A percentile compares a stretch with the other conserved stretches of the same genome.
phyloP scores from a whole-genome alignment of 495 filamentous ascomycete species.

The Neurospora sp. region DNA sequence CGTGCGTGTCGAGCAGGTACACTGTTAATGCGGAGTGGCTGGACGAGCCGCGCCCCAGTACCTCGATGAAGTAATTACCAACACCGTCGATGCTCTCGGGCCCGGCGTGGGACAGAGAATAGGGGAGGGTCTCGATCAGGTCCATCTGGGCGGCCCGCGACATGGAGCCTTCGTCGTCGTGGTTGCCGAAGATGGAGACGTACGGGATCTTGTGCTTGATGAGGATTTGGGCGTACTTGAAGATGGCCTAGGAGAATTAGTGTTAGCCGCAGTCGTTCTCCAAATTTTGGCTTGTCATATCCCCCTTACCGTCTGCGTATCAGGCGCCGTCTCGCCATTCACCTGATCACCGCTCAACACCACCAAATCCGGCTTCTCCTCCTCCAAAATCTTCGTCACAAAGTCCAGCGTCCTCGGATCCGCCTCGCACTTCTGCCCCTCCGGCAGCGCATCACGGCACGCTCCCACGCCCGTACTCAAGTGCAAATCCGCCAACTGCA shows the following conservation, averaged over 20 bases:
- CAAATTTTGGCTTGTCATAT: not conserved
- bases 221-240: conserved; percentile 83
- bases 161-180: conserved; percentile 87
- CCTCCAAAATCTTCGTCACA: conserved; percentile 67
- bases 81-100: conserved; percentile 77
- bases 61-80: conserved; percentile 90
- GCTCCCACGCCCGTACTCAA: conserved; percentile 76
- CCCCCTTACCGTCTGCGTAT: conserved; percentile 63
- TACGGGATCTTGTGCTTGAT: conserved; percentile 84
- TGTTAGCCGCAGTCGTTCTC: conserved; percentile 2
- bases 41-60: conserved; percentile 67
- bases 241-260: conserved; percentile 50
- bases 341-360: conserved; percentile 89
- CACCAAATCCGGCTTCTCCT: conserved; percentile 86
- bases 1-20: conserved; percentile 88
- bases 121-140: conserved; percentile 76
- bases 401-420: conserved; percentile 90
- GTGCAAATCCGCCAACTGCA: conserved; percentile 89
- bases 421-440: conserved; percentile 73
- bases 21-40: conserved; percentile 84
- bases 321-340: conserved; percentile 84
- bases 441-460: conserved; percentile 76
- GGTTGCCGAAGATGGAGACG: conserved; percentile 91
- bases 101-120: conserved; percentile 73
- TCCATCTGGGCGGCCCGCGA: conserved; percentile 69